Conservation (phyloP, 805 yeast species). For the Lipomyces sp. region DNA sequence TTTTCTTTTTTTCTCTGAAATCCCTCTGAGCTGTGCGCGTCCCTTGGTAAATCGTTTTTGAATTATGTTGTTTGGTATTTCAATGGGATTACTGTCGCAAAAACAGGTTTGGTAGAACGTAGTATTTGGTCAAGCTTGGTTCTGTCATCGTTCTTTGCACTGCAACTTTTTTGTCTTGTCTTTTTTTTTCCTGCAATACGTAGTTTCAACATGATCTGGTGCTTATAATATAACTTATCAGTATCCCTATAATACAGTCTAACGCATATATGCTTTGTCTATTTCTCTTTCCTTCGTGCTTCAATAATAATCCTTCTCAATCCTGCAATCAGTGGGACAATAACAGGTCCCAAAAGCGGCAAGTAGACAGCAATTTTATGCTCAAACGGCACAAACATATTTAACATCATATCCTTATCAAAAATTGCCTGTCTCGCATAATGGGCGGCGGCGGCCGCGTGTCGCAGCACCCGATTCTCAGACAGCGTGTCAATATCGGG, state of each 20-base stretch:
- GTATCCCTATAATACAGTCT: neutral
- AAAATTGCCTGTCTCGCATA: slow-evolving; percentile 81
- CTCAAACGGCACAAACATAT: slow-evolving; percentile 91
- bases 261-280: neutral
- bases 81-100: neutral
- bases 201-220: neutral
- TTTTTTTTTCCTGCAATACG: neutral
- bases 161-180: neutral
- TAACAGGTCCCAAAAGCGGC: slow-evolving; percentile 86
- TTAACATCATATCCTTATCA: slow-evolving; percentile 94
- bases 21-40: neutral
- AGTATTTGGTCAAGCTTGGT: neutral
- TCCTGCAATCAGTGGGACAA: slow-evolving; percentile 58
- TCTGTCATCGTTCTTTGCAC: neutral
- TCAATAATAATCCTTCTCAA: slow-evolving; percentile 42
- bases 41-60: neutral
- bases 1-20: neutral
- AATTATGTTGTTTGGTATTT: neutral
- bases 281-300: slow-evolving; percentile 5
- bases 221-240: neutral
- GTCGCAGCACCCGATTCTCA: slow-evolving; percentile 16
- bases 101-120: neutral
- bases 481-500: neutral
- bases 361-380: slow-evolving; percentile 92
- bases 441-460: slow-evolving; percentile 59